Conservation (phyloP, 2,329 filamentous ascomycete genomes). For the Aspergillus texensis region DNA sequence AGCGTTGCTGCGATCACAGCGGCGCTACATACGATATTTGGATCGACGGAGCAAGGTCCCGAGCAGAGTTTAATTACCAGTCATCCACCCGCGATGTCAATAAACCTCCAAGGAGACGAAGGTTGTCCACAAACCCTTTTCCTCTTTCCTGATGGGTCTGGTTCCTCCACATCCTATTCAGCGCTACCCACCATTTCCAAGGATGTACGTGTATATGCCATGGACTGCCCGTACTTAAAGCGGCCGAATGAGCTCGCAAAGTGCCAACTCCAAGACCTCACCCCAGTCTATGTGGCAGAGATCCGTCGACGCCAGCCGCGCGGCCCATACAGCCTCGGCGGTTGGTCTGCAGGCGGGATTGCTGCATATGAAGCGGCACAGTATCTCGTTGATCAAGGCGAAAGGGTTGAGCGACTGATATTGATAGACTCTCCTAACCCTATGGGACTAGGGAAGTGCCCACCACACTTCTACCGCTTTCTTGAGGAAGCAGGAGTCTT, state of each 20-base stretch:
- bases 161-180: not conserved
- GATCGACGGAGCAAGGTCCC: too few relatives aligned
- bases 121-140: not conserved
- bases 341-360: conserved; percentile 75
- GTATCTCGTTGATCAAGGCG: conserved; percentile 60
- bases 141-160: conserved; percentile 1
- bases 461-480: conserved; percentile 54
- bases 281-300: not conserved
- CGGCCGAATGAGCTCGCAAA: not conserved
- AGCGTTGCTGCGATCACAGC: not conserved
- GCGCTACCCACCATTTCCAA: not conserved
- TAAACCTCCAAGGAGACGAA: not conserved
- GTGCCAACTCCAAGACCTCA: not conserved
- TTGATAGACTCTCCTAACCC: conserved; percentile 69
- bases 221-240: not conserved
- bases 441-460: conserved; percentile 67
- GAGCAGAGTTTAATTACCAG: not conserved
- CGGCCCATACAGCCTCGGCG: not conserved
- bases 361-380: conserved; percentile 68
- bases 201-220: not conserved
- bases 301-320: not conserved
- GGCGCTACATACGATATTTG: not conserved
- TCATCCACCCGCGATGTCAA: not conserved
- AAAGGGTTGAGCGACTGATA: conserved; percentile 61
- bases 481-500: conserved; percentile 51